A percentile compares a stretch with the other conserved stretches of the same genome.
Evolutionary conservation across 2,329 filamentous ascomycete species (phyloP).

Genomic region (Aspergillus luchuensis): DNA sequence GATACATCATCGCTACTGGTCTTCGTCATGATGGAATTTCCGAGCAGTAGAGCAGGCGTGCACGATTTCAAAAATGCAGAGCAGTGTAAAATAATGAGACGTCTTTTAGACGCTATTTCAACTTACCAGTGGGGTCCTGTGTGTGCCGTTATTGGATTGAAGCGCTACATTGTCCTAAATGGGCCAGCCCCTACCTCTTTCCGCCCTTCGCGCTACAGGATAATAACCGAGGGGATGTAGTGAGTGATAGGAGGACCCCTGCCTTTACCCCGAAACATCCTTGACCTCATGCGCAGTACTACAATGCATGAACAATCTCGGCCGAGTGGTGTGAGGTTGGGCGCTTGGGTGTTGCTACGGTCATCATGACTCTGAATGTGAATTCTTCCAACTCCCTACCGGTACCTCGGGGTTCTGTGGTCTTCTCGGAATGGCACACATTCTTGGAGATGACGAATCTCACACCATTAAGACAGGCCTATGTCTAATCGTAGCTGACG

Average conservation of each 20-base stretch:
- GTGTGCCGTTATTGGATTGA: not conserved
- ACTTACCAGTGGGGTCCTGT: not conserved
- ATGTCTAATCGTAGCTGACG: too few species aligned
- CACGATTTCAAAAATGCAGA: not conserved
- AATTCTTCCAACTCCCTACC: too few species aligned
- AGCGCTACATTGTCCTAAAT: not conserved
- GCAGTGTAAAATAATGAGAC: not conserved
- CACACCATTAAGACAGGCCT: too few species aligned
- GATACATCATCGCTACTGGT: not conserved
- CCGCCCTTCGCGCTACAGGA: not conserved
- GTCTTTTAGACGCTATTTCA: not conserved
- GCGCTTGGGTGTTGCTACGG: not conserved
- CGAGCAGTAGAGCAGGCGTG: not conserved
- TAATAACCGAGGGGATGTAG: not conserved
- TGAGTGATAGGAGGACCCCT: not conserved
- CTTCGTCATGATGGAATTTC: not conserved
- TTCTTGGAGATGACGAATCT: too few species aligned
- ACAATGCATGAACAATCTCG: not conserved
- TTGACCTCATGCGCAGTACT: not conserved
- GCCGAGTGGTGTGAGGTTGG: not conserved
- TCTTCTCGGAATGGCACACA: too few species aligned
- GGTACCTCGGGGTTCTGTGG: too few species aligned
- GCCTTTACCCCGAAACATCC: not conserved
- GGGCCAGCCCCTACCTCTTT: not conserved
- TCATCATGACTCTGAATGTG: not conserved